Evolutionary conservation across 306 rosid species (phyloP).

Genomic region (Cucurbita moschata): DNA sequence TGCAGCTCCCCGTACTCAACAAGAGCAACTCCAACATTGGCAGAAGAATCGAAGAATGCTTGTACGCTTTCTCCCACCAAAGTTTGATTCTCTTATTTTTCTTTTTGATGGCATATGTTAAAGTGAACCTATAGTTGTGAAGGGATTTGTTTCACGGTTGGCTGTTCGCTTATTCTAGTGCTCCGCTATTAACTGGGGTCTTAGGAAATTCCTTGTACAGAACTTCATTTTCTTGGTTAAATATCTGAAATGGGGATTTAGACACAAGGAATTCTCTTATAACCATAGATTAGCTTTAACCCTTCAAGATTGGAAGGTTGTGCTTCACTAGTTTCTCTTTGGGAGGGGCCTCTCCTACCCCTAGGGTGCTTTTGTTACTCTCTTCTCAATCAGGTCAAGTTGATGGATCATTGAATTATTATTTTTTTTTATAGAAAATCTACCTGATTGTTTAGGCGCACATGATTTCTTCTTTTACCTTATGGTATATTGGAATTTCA

Average conservation of each 20-base stretch:
- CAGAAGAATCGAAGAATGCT: constrained; percentile 94
- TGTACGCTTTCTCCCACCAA: constrained; percentile 27
- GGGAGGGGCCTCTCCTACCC: neutral
- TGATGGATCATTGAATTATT: neutral
- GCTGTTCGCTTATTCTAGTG: neutral
- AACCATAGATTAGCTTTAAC: neutral
- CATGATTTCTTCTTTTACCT: constrained; percentile 2
- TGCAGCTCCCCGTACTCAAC: constrained; percentile 79
- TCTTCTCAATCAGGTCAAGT: neutral
- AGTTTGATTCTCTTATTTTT: neutral
- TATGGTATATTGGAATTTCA: constrained; percentile 26
- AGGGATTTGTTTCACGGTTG: neutral
- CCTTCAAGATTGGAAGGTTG: neutral
- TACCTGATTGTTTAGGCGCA: neutral
- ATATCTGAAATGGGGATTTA: neutral
- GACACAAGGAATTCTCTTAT: neutral
- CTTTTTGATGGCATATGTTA: neutral
- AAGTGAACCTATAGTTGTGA: neutral
- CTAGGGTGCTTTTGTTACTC: too few species aligned
- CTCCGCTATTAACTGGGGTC: neutral
- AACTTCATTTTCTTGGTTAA: neutral
- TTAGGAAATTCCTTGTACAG: neutral
- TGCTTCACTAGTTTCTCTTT: too few species aligned
- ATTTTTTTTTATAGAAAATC: neutral
- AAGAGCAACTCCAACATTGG: constrained; percentile 90